These are phyloP conservation scores for Penicillium silybi DNA, from an alignment of 495 filamentous ascomycete genomes.

Conservation along the genomic window DNA sequence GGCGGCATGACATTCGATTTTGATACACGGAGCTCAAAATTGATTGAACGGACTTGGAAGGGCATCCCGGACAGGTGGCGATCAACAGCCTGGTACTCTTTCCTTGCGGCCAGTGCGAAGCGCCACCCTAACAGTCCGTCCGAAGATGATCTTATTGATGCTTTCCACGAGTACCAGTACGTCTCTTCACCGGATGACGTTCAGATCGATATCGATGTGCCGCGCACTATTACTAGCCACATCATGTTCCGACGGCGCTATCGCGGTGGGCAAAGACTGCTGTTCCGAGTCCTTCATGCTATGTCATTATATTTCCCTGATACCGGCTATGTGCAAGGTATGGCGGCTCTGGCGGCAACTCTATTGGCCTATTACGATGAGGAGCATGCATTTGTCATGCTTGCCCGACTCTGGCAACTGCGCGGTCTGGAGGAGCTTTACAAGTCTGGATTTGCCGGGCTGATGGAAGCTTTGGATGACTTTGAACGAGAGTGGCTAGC, in stretches of 20 bases:
- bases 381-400: constrained; percentile 89
- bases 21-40: constrained; percentile 74
- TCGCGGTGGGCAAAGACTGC: constrained; percentile 80
- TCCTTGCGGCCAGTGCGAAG: constrained; percentile 80
- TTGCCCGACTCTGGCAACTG: constrained; percentile 85
- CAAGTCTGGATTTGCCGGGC: constrained; percentile 72
- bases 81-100: constrained; percentile 89
- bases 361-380: constrained; percentile 96
- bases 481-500: constrained; percentile 85
- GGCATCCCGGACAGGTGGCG: constrained; percentile 97
- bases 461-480: constrained; percentile 84
- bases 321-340: constrained; percentile 95
- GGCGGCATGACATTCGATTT: constrained; percentile 90
- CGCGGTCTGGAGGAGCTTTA: constrained; percentile 85
- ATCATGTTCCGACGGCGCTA: constrained; percentile 97
- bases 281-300: constrained; percentile 90
- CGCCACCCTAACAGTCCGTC: constrained; percentile 53
- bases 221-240: constrained; percentile 89
- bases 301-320: constrained; percentile 88
- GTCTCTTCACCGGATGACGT: constrained; percentile 82
- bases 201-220: constrained; percentile 97
- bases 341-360: constrained; percentile 91
- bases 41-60: constrained; percentile 94
- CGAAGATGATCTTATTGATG: constrained; percentile 67
- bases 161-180: constrained; percentile 65